Evolutionary conservation across 2,329 filamentous ascomycete species (phyloP), one percentile per base, ranked within the genome.

Genomic region (Knufia petricola): DNA sequence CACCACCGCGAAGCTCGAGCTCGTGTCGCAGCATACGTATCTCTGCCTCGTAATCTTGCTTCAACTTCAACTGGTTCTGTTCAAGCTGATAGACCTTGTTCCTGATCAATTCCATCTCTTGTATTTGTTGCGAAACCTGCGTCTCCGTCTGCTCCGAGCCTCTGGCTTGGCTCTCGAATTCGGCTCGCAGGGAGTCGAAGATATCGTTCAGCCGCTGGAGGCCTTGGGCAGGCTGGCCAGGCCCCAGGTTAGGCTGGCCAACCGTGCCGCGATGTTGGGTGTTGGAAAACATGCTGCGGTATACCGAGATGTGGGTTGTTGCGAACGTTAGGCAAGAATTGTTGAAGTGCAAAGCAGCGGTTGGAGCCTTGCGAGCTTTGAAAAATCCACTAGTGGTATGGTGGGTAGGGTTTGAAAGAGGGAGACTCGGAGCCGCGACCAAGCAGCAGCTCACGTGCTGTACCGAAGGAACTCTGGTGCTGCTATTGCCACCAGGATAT

Each of bases 41-140:
- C 63, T 96, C 88, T 57, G 94, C 87, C 63, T 98, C 92, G 63
- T 96, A 96, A 63, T 95, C 94, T 67, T 82, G 77, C 73, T 96
- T 96, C 62, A 95, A 81, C 46, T 79, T 80, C 60, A 90, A 77
- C 62, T 96, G 92, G 42, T 83, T 80, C 64, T 94, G 88, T 67
- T 98, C 92, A 66, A 98, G 81, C 59, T 86, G 80, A 63, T 87
- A 95, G 52, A 98, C 87, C 69, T 95, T 95, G 64, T 89, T 84
- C 55, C 89, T 78, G 43, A 98, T 87, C 62, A 95, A 78, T 64
- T 95, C 87, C 77, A 96, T 92, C 70, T 98, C 92, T 62, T 90
- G 84, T 56, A 95, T 84, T 66, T 98, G 92, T 43, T 82, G 79
- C 50, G 86, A 82, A 63, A 96, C 92, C 95, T 94, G 88, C 66